A percentile compares a stretch with the other conserved stretches of the same genome.
Evolutionary conservation across 495 filamentous ascomycete species (phyloP).

Genomic region (Apodospora peruviana): DNA sequence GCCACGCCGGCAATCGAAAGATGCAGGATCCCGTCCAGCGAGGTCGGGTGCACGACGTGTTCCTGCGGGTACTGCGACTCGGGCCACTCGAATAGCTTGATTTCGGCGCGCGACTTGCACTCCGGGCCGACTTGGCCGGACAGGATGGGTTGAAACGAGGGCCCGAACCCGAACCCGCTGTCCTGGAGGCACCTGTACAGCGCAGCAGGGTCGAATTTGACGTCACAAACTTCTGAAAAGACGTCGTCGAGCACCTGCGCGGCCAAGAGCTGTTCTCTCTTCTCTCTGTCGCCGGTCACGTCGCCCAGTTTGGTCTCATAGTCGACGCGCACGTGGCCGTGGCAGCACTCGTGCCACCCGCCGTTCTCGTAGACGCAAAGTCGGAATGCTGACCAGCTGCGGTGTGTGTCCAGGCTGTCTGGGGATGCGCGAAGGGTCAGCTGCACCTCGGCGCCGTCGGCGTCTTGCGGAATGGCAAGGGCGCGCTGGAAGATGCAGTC

Average conservation of each 20-base stretch:
- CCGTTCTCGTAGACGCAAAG: conserved; percentile 1
- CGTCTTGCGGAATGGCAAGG: background rate
- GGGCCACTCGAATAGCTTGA: background rate
- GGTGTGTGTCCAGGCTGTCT: background rate
- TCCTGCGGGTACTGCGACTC: background rate
- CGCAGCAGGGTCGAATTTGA: background rate
- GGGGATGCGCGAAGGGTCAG: background rate
- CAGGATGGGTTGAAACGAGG: background rate
- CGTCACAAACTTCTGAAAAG: background rate
- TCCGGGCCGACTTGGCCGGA: background rate
- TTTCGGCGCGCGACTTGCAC: background rate
- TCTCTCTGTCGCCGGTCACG: background rate
- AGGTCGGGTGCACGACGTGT: conserved; percentile 1
- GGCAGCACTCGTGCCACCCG: conserved; percentile 1
- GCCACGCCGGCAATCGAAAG: background rate
- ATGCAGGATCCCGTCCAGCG: conserved; percentile 5
- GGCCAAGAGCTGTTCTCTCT: background rate
- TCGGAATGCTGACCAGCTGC: conserved; percentile 1
- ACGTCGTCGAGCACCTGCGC: background rate
- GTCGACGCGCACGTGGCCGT: conserved; percentile 1
- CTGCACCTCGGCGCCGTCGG: conserved; percentile 2
- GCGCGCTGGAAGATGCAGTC: background rate
- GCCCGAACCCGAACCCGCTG: background rate
- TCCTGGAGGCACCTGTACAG: background rate
- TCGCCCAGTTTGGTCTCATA: background rate